Percentiles rank a stretch among this genome's conserved stretches.
phyloP scores from a whole-genome alignment of 2,329 filamentous ascomycete species.

The Tothia fuscella region DNA sequence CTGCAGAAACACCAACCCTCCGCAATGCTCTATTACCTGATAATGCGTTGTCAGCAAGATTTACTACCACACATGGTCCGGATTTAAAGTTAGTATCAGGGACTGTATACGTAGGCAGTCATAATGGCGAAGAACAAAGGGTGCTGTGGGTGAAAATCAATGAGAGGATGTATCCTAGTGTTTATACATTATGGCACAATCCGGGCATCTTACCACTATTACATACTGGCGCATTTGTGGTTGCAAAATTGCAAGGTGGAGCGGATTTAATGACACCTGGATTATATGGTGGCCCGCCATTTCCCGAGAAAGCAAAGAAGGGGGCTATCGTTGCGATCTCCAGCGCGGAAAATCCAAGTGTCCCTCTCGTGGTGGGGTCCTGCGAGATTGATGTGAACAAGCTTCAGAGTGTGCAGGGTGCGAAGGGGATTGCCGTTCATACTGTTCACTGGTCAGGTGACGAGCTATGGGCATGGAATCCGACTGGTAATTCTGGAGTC shows the following conservation, averaged over 20 bases:
- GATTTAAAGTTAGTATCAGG: constrained; percentile 50
- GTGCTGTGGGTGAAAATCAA: constrained; percentile 54
- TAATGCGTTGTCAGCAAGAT: constrained; percentile 48
- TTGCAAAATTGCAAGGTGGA: constrained; percentile 51
- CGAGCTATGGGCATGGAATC: constrained; percentile 55
- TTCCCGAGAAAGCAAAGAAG: constrained; percentile 45
- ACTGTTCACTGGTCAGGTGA: constrained; percentile 57
- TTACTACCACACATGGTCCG: constrained; percentile 53
- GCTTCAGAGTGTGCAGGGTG: constrained; percentile 44
- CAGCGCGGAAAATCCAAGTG: constrained; percentile 44
- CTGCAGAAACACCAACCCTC: constrained; percentile 36
- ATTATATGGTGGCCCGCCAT: constrained; percentile 51
- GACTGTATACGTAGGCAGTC: constrained; percentile 51
- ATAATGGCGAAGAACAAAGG: constrained; percentile 43
- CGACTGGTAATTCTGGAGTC: constrained; percentile 39
- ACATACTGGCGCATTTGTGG: constrained; percentile 49
- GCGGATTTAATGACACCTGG: constrained; percentile 61
- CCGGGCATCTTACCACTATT: constrained; percentile 48
- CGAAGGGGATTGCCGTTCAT: constrained; percentile 52
- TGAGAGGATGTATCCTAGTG: constrained; percentile 43
- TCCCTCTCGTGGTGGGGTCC: constrained; percentile 52
- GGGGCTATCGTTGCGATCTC: constrained; percentile 53
- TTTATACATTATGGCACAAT: constrained; percentile 57
- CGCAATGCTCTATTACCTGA: constrained; percentile 52
- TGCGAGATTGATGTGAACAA: constrained; percentile 51